These are phyloP conservation scores for Phalaenopsis equestris DNA, from an alignment of 106 monocot species.

Conservation along the genomic window DNA sequence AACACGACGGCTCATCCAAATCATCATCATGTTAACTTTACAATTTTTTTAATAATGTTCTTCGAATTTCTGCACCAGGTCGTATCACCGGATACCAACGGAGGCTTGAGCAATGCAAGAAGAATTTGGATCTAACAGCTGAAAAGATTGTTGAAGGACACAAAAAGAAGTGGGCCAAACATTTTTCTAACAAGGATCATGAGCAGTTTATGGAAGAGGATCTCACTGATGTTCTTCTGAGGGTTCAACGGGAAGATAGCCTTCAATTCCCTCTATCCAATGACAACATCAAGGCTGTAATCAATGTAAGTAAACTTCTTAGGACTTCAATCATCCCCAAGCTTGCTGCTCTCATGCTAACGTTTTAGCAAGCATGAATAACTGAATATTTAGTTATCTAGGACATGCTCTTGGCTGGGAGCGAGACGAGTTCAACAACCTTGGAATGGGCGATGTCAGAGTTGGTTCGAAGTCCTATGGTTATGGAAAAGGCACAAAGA, in stretches of 20 bases:
- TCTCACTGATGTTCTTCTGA: background rate
- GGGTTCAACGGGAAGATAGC: background rate
- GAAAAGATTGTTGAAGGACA: background rate
- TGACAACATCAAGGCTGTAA: slow-evolving; percentile 6
- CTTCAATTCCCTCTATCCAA: background rate
- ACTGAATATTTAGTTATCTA: background rate
- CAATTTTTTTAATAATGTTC: too few species aligned
- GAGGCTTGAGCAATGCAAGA: background rate
- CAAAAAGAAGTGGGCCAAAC: background rate
- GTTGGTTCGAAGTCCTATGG: background rate
- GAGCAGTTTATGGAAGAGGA: background rate
- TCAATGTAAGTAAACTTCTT: background rate
- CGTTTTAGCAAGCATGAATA: background rate
- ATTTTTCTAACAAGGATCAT: background rate
- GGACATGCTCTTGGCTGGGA: slow-evolving; percentile 10
- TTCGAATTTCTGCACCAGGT: background rate
- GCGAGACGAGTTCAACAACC: background rate
- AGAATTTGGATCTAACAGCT: background rate
- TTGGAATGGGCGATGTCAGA: slow-evolving; percentile 8
- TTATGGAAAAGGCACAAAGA: background rate
- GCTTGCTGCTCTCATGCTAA: background rate
- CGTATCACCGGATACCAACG: background rate
- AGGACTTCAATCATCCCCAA: too few species aligned
- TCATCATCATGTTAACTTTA: too few species aligned
- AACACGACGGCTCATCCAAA: too few species aligned